A percentile compares a stretch with the other conserved stretches of the same genome.
phyloP scores from a whole-genome alignment of 2,329 filamentous ascomycete genomes.

The Aspergillus sp. region DNA sequence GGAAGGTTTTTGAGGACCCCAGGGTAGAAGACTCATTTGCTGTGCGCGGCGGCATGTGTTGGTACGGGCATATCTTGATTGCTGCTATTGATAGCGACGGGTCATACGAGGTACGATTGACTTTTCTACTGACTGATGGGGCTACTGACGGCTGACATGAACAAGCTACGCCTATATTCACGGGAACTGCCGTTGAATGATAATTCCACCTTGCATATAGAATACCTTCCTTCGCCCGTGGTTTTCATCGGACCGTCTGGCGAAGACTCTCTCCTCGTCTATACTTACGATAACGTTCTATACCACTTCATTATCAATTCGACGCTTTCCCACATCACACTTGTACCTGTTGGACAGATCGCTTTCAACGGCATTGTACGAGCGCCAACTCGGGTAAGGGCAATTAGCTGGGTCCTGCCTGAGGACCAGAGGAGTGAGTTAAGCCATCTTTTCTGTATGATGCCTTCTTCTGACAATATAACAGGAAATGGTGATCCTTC shows the following conservation, averaged over 20 bases:
- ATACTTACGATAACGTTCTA: constrained; percentile 92
- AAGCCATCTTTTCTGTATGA: not conserved
- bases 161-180: constrained; percentile 77
- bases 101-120: constrained; percentile 58
- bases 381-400: constrained; percentile 83
- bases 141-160: constrained; percentile 7
- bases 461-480: constrained; percentile 9
- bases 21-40: constrained; percentile 82
- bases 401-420: constrained; percentile 91
- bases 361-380: constrained; percentile 94
- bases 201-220: constrained; percentile 65
- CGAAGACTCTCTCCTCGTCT: constrained; percentile 89
- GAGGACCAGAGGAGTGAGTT: constrained; percentile 70
- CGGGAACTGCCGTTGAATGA: constrained; percentile 73
- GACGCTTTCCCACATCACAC: constrained; percentile 61
- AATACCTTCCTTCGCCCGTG: constrained; percentile 75
- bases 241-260: constrained; percentile 84
- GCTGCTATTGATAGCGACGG: constrained; percentile 83
- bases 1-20: constrained; percentile 86
- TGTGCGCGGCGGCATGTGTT: constrained; percentile 94
- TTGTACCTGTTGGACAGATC: constrained; percentile 95
- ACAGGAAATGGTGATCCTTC: constrained; percentile 80
- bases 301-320: constrained; percentile 88
- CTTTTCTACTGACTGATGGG: not conserved
- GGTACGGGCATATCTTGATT: constrained; percentile 93